Base-by-base conservation (phyloP, 495 filamentous ascomycete species). In the Aspergillus egyptiacus region DNA sequence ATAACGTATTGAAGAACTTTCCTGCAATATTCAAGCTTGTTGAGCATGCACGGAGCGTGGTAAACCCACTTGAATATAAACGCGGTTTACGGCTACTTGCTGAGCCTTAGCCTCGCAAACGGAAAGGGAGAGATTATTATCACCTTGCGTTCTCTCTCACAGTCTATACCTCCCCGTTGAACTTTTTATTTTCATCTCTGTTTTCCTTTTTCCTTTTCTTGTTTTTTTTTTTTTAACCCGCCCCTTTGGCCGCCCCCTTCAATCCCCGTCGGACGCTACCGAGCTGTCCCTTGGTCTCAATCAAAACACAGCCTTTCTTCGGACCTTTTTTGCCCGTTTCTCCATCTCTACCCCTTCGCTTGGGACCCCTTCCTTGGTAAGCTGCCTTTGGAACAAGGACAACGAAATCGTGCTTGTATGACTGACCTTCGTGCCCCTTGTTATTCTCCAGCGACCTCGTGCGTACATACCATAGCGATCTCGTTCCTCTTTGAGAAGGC, bases 31-130 rank as follows among this genome's bases (percentile, higher is more conserved):
- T 65, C 61, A 65, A 71, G 63, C 62, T 71, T 72, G 63, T 64
- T 70, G 69, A 66, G 69, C 66, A 72, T 71, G 71, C 68, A 71
- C 69, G 67, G 68, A 69, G 71, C 59, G 62, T 64, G 70, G 68
- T 68, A 68, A 67, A 58, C 51, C 30, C 54, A 55, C 53, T 51
- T 44, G 49, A 37, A 57, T 60, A 62, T 30, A 22, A 27, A 27
- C 25, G 57, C 51, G 58, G 60, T 65, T 59, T 55, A 58, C 63
- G 56, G 60, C 55, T 56, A 58, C 59, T 51, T 55, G 46, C 62
- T 56, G 56, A 33, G 34, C 37, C 37, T 56, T 51, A 46, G 58
- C 46, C 58, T 54, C 57, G 50, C 62, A 69, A 68, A 71, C 62
- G 59, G 66, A 64, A 57, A 65, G 59, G 55, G 41, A 43, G 40